Evolutionary conservation across 768 basidiomycete genomes (phyloP), one percentile per base, ranked within the genome.

Genomic region (Termitomyces titanicus): DNA sequence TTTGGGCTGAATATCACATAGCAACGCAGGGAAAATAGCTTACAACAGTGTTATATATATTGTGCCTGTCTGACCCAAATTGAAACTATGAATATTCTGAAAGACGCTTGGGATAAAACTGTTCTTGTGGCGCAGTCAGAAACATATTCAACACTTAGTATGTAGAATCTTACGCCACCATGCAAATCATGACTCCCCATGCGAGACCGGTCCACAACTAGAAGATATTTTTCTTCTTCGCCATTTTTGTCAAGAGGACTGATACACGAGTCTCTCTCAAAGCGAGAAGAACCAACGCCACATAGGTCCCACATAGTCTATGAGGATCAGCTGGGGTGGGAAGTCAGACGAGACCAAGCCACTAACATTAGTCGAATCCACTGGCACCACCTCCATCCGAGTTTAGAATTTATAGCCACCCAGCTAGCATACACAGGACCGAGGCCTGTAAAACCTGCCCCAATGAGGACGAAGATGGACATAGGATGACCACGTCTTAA

Each of bases 301-400:
- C 5, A 29, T 29, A 29, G 3, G 29, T 9, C 9, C 29, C 29
- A 29, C 29, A 29, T 9, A 29, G 29, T 29, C 29, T 29, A 29
- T 9, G 9, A 29, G 29, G 29, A 29, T 4, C 9, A 29, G 9
- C 29, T 29, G 29, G 9, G 83, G 78, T 0, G 80, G 38, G 20
- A 8, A 31, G 34, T 64, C 63, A 54, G 35, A 50, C 24, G 22
- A 20, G 12, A 29, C 29, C 29, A 29, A 29, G 29, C 29, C 29
- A 68, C 74, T 2, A 46, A 82, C 85, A 86, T 88, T 61, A 84
- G 72, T 57, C 84, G 83, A 5, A 90, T 78, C 90, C 89, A 92
- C 62, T 90, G 83, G 25, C 94, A 89, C 89, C 90, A 92, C 27
- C 89, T 74, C 89, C 91, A 92, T 58, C 76, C 75, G 1, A 92